Conservation (phyloP, 2,329 filamentous ascomycete species). For the Fusarium udum region DNA sequence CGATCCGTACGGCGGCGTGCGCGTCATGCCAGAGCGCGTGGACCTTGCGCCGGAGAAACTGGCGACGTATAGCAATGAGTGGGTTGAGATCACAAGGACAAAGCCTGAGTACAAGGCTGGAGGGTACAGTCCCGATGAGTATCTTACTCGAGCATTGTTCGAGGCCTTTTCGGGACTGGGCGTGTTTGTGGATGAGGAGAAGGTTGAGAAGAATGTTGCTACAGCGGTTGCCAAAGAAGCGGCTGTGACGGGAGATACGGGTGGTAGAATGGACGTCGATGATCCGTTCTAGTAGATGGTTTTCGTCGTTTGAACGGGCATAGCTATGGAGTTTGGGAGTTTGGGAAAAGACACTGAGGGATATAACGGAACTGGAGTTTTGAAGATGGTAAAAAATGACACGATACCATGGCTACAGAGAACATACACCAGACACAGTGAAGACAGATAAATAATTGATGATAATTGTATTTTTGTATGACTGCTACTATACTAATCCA, state of each 20-base stretch:
- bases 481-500: conserved; percentile 41
- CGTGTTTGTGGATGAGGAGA: conserved; percentile 86
- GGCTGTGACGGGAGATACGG: conserved; percentile 45
- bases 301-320: conserved; percentile 21
- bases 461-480: conserved; percentile 34
- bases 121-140: conserved; percentile 85
- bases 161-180: conserved; percentile 92
- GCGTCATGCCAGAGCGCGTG: conserved; percentile 75
- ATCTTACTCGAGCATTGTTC: conserved; percentile 80
- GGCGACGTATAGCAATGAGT: conserved; percentile 77
- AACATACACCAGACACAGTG: not conserved
- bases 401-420: conserved; percentile 13
- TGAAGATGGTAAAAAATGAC: not conserved
- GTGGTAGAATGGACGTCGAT: conserved; percentile 60
- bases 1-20: conserved; percentile 85
- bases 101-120: conserved; percentile 76
- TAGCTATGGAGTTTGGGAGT: conserved; percentile 42
- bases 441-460: not conserved
- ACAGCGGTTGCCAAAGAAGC: conserved; percentile 50
- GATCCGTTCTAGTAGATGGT: conserved; percentile 52
- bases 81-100: conserved; percentile 72
- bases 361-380: conserved; percentile 5
- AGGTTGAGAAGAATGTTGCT: conserved; percentile 52
- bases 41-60: conserved; percentile 60
- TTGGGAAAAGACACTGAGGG: not conserved